phyloP scores from a whole-genome alignment of 495 filamentous ascomycete species.

The Trypethelium eluteriae region DNA sequence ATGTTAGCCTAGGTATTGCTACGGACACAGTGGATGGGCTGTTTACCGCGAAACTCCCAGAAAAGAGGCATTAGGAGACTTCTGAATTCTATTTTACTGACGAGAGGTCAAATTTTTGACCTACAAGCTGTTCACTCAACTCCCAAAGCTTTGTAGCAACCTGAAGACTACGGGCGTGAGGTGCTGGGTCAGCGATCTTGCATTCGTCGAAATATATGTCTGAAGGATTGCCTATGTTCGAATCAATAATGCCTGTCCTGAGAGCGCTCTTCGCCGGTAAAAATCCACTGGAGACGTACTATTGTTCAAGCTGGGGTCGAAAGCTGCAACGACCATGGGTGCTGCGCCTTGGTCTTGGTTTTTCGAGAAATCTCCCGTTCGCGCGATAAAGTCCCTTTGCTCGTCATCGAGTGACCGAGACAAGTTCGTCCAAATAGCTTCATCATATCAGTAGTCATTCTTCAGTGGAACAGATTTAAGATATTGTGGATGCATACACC shows the following conservation, averaged over 20 bases:
- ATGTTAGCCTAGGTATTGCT: too few relatives aligned
- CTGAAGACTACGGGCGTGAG: conserved; percentile 31
- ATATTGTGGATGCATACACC: conserved; percentile 11
- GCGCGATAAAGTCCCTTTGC: conserved; percentile 18
- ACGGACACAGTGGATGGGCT: too few relatives aligned
- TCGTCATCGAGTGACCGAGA: conserved; percentile 14
- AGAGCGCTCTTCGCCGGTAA: too few relatives aligned
- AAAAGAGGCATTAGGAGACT: too few relatives aligned
- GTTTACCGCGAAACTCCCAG: too few relatives aligned
- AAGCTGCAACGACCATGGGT: conserved; percentile 41
- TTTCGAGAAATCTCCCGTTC: conserved; percentile 24
- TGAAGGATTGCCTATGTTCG: neutral
- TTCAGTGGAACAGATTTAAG: neutral
- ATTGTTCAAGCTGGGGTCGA: conserved; percentile 38
- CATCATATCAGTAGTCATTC: conserved; percentile 17
- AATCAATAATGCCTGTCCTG: conserved; percentile 17
- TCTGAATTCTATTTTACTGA: neutral
- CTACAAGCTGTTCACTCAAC: conserved; percentile 44
- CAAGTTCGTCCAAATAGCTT: conserved; percentile 35
- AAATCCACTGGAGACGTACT: conserved; percentile 21
- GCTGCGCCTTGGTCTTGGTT: conserved; percentile 36
- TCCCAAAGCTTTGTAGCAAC: conserved; percentile 45
- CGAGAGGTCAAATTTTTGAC: conserved; percentile 24
- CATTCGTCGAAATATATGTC: conserved; percentile 36
- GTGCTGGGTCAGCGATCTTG: conserved; percentile 29